Evolutionary conservation across 2,329 filamentous ascomycete genomes (phyloP).

Genomic region (Colletotrichum sojae): DNA sequence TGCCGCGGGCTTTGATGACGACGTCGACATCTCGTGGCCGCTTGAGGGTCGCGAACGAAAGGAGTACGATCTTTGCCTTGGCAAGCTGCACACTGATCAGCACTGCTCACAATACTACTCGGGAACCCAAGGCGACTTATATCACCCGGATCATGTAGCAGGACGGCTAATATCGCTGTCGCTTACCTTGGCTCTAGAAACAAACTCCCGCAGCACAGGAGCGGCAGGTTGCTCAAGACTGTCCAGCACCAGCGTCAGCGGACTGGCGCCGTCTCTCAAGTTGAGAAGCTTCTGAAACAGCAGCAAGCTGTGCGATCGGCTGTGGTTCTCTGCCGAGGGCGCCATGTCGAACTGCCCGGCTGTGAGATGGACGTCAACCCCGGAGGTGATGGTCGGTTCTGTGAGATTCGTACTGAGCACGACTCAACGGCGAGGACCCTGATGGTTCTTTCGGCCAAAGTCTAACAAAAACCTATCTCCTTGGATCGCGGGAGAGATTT

Average conservation of each 20-base stretch:
- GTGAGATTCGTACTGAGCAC: too few relatives aligned
- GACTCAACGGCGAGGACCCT: too few relatives aligned
- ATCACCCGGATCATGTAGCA: neutral
- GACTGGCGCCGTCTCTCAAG: conserved; percentile 83
- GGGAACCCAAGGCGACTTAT: too few relatives aligned
- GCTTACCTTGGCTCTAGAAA: conserved; percentile 79
- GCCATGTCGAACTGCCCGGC: conserved; percentile 64
- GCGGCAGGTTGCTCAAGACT: conserved; percentile 84
- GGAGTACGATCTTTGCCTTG: conserved; percentile 79
- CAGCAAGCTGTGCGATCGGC: conserved; percentile 86
- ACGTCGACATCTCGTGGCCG: conserved; percentile 75
- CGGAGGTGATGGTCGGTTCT: neutral
- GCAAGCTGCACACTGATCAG: conserved; percentile 61
- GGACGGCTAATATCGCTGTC: neutral
- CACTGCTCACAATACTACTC: neutral
- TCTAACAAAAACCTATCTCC: too few relatives aligned
- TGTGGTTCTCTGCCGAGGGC: conserved; percentile 72
- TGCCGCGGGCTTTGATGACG: conserved; percentile 76
- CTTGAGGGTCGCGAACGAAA: conserved; percentile 82
- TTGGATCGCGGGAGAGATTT: neutral
- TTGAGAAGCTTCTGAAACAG: conserved; percentile 87
- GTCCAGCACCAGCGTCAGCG: conserved; percentile 89
- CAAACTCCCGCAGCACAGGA: conserved; percentile 80
- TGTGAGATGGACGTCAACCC: neutral
- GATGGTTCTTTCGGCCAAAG: too few relatives aligned